Base-by-base conservation (phyloP, 768 basidiomycete genomes). In the Sistotremastrum niveocremeum region DNA sequence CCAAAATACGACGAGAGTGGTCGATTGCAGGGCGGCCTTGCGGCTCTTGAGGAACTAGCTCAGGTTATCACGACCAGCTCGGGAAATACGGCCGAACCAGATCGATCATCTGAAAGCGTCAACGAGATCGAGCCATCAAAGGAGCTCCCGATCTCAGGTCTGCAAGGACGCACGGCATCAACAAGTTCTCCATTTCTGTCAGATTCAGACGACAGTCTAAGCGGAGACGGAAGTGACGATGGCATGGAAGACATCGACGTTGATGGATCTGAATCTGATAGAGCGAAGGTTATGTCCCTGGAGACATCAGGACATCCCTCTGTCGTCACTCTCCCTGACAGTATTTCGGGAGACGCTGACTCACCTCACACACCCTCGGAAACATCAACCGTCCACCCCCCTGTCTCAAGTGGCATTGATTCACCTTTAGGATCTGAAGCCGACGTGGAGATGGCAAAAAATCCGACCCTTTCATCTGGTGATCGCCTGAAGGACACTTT, bases 21-120 rank as follows among this genome's bases (percentile, higher is more conserved):
- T 12, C 77, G 86, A 30, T 64, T 99, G 38, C 78, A 81, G 53
- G 90, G 90, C n/a, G 93, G 94, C 4, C 64, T 95, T 7, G 66
- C 77, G 2, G 81, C 83, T 8, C 66, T 95, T 45, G 91, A 95
- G 58, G 81, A 86, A 46, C 68, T 99, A 5, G 88, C 91, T 0
- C 77, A 79, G 30, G 86, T 93, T 2, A 84, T 95, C 10, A 73
- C 79, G 0, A 67, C 80, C 41, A 76, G 74, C 42, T 71, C 69
- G 28, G 73, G 72, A 8, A 72, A 72, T 11, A 73, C 73, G 4
- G 65, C 62, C 10, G 71, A 76, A 46, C 66, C 71, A 33, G 77
- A 79, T 20, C 20, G 20, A 61, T 68, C 7, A 74, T 74, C 81
- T 37, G 78, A 79, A 35, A 69, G 67, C 40, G 65, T 64, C 34